Percentiles rank a stretch among this genome's conserved stretches.
Evolutionary conservation across 2,329 filamentous ascomycete genomes (phyloP).

Genomic region (Cordyceps javanica): DNA sequence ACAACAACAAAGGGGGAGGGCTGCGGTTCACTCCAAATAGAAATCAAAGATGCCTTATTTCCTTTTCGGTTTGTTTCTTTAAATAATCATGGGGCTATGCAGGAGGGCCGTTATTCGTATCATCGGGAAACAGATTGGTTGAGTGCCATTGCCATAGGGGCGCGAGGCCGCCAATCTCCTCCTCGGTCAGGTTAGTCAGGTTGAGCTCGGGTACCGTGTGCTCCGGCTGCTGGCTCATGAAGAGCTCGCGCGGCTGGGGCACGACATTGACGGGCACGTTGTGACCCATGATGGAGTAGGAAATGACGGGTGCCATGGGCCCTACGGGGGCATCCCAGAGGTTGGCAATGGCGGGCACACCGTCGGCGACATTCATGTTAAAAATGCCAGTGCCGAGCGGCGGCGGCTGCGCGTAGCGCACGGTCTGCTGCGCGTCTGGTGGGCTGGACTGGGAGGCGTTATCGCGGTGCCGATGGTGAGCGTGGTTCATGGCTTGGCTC

Average conservation of each 20-base stretch:
- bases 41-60: too few relatives aligned
- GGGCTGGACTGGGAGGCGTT: not conserved
- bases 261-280: constrained; percentile 7
- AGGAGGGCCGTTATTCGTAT: constrained; percentile 15
- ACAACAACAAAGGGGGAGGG: too few relatives aligned
- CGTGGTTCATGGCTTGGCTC: not conserved
- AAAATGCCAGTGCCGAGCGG: constrained; percentile 9
- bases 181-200: constrained; percentile 19
- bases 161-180: constrained; percentile 19
- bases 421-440: not conserved
- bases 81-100: too few relatives aligned
- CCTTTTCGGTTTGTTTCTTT: too few relatives aligned
- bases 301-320: constrained; percentile 1
- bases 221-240: constrained; percentile 5
- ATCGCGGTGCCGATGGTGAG: too few relatives aligned
- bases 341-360: constrained; percentile 10
- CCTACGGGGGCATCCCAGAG: not conserved
- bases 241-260: constrained; percentile 1
- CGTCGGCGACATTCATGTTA: not conserved
- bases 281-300: constrained; percentile 12
- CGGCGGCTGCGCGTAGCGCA: not conserved
- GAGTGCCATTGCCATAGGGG: constrained; percentile 21
- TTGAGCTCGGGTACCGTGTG: constrained; percentile 14
- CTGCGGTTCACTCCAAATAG: too few relatives aligned
- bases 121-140: constrained; percentile 14